Evolutionary conservation across 1,284 basidiomycete genomes (phyloP).

Genomic region (Hemileia vastatrix): DNA sequence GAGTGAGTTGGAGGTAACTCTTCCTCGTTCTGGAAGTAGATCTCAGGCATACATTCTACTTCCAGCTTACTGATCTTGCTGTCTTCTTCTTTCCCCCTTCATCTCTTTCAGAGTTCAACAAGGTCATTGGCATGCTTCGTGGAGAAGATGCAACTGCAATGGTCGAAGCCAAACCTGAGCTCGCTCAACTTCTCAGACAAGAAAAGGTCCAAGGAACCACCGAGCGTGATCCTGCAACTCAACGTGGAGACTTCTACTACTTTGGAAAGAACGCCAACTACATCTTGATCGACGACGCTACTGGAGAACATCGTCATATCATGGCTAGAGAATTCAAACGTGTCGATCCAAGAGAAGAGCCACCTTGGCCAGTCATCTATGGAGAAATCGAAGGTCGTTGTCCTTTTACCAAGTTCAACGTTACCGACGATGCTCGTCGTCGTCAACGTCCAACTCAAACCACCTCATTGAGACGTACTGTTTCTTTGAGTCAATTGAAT

Average conservation of each 20-base stretch:
- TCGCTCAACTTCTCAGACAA: slow-evolving; percentile 39
- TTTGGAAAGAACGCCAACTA: slow-evolving; percentile 35
- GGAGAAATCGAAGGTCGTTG: slow-evolving; percentile 39
- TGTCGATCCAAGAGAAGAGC: slow-evolving; percentile 26
- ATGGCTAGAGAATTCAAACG: slow-evolving; percentile 31
- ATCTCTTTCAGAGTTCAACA: neutral
- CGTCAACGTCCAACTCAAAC: slow-evolving; percentile 18
- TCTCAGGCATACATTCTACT: no score
- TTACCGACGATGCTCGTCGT: slow-evolving; percentile 23
- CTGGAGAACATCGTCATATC: slow-evolving; percentile 39
- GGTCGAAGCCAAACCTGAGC: slow-evolving; percentile 1
- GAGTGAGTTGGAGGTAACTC: no score
- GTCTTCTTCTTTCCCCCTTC: neutral
- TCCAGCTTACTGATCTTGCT: neutral
- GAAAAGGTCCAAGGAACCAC: slow-evolving; percentile 39
- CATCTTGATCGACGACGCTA: slow-evolving; percentile 41
- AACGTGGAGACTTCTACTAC: slow-evolving; percentile 36
- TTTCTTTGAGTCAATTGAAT: slow-evolving; percentile 35
- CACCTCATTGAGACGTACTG: slow-evolving; percentile 31
- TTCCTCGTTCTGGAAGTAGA: no score
- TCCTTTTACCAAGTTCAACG: slow-evolving; percentile 34
- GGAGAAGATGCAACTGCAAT: neutral
- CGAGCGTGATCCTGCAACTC: slow-evolving; percentile 36
- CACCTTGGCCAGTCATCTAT: slow-evolving; percentile 40
- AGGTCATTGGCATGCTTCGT: neutral